Evolutionary conservation across 768 basidiomycete species (phyloP), one percentile per base, ranked within the genome.

Genomic region (Pulveroboletus sp.): DNA sequence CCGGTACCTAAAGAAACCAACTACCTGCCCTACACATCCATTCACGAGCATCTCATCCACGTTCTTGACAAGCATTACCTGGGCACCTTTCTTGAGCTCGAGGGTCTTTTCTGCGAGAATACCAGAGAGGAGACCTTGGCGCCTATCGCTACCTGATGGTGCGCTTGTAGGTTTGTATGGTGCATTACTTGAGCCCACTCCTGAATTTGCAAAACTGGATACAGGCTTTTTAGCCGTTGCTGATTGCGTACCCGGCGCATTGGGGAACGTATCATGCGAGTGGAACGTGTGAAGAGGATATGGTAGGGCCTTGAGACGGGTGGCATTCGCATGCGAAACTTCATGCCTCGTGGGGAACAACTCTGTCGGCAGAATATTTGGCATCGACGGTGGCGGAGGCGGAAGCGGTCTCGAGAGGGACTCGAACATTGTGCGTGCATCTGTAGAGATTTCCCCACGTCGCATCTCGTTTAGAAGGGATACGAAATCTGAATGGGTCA

Each of bases 391-490:
- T 10, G 58, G 66, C 1, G 57, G 58, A 18, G 51, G 63, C 2
- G 58, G 57, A 18, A 67, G 56, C 51, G 43, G 57, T 28, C 57
- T 69, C 0, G 73, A 68, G 6, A 86, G 73, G 4, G 66, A 60
- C 30, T 68, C 69, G 70, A 86, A 85, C 26, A 68, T 72, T 14
- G 49, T 50, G 31, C 78, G 75, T 1, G 81, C 78, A 1, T 69
- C 61, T 0, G 65, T 54, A 0, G 77, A 75, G 26, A 86, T 73
- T 5, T 59, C 64, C 0, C 88, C 88, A 40, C 76, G 78, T 26
- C 88, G 79, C 69, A 88, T 80, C 63, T 86, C 80, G 62, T 89
- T 89, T n/a, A 91, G 67, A 64, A 88, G 78, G 46, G 80, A 75
- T 53, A 89, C 76, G 57, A 90, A 86, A 27, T 72, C 84, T 86